These are phyloP conservation scores for Penicillium turbatum DNA, from an alignment of 495 filamentous ascomycete genomes.

Conservation along the genomic window DNA sequence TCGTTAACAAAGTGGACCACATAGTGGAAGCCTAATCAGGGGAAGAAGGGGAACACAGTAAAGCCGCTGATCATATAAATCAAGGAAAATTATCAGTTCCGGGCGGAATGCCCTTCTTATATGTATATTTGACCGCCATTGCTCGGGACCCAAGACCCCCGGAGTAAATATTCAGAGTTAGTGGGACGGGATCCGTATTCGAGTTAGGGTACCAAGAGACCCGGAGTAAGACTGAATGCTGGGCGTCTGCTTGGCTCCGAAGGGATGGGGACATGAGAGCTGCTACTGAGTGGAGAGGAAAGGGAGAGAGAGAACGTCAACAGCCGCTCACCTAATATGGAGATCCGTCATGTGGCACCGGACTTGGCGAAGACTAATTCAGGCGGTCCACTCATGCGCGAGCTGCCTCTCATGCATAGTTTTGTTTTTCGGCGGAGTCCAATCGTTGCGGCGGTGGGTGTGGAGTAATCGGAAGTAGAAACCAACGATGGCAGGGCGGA, in stretches of 20 bases:
- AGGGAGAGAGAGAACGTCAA: background rate
- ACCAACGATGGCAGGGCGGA: background rate
- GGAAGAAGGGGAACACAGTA: background rate
- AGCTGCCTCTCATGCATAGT: background rate
- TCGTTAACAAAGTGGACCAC: slow-evolving; percentile 1
- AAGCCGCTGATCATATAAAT: background rate
- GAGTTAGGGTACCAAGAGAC: background rate
- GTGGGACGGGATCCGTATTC: background rate
- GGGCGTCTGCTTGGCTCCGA: slow-evolving; percentile 2
- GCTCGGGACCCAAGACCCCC: background rate
- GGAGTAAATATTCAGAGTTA: no score
- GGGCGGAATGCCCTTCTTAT: background rate
- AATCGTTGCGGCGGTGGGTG: background rate
- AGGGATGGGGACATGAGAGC: background rate
- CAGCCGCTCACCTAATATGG: slow-evolving; percentile 5
- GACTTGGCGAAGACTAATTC: background rate
- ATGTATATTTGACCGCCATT: background rate
- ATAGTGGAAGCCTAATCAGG: slow-evolving; percentile 1
- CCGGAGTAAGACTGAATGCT: background rate
- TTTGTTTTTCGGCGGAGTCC: background rate
- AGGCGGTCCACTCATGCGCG: background rate
- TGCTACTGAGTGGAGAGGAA: background rate
- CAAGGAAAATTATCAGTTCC: background rate
- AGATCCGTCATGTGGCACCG: slow-evolving; percentile 4
- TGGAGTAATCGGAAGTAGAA: background rate